Evolutionary conservation across 2,329 filamentous ascomycete species (phyloP), one percentile per base, ranked within the genome.

Genomic region (Orbilia quercus): DNA sequence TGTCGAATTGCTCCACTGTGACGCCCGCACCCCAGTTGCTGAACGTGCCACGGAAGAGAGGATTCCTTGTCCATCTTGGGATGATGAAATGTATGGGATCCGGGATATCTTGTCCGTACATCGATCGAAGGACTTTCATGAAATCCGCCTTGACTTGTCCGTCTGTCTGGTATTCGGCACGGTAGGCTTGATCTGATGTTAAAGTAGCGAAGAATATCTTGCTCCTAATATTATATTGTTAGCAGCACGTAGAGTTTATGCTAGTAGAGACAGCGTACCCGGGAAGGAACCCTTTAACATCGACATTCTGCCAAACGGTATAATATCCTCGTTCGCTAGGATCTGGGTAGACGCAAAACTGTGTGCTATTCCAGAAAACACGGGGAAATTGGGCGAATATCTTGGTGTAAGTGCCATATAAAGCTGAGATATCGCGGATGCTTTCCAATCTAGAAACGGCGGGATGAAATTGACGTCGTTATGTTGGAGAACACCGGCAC

Each of bases 391-490:
- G 88, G 71, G 89, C 81, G 80, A 91, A 91, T 73, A 91, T 86
- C 78, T 91, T 91, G 57, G 88, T 91, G 80, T 90, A 91, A 0
- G 88, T 90, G 5, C 86, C 85, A 91, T 90, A 73, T 83, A 82
- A 78, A 90, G 90, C 38, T 84, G 86, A 1, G 85, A 83, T 57
- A 91, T 89, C 0, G 87, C 85, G 1, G 83, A 83, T 12, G 84
- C 81, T 79, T 91, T 91, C 89, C 88, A 90, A 1, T 79, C 79
- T 0, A 89, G 89, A 0, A 91, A 81, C 3, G 80, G 75, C 0
- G 89, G 89, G 9, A 82, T 77, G 77, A 90, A 91, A 0, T 80
- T 79, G 0, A 90, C 84, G 0, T 81, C 83, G 1, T 87, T 82
- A 73, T 87, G 85, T 77, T 91, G 89, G 0, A 91, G 81, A 0